Conservation (phyloP, 1,284 basidiomycete genomes). For the Anthracocystis panici-leucophaei region DNA sequence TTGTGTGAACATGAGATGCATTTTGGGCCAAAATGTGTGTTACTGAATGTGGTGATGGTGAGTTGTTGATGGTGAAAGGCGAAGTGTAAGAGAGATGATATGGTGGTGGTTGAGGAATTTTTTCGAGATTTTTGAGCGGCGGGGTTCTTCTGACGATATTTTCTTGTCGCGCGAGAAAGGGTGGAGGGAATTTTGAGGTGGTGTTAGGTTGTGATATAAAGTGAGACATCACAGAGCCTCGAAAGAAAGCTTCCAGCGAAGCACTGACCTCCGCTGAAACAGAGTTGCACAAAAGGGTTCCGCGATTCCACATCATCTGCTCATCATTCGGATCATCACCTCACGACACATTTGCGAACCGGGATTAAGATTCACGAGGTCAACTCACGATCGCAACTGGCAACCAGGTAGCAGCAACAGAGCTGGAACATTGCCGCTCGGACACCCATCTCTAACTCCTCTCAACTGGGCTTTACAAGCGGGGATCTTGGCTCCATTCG, state of each 20-base stretch:
- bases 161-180: constrained; percentile 25
- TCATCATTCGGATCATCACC: not conserved
- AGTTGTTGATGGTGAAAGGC: not conserved
- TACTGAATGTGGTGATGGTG: not conserved
- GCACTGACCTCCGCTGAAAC: constrained; percentile 11
- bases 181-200: too few species aligned
- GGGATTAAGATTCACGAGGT: not conserved
- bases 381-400: not conserved
- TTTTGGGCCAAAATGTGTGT: constrained; percentile 27
- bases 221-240: constrained; percentile 26
- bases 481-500: too few species aligned
- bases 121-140: not conserved
- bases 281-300: too few species aligned
- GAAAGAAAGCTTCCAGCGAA: constrained; percentile 32
- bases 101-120: constrained; percentile 9
- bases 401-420: not conserved
- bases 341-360: not conserved
- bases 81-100: not conserved
- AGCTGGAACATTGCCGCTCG: not conserved
- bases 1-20: constrained; percentile 69
- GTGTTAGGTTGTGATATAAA: constrained; percentile 6
- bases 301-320: not conserved
- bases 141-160: not conserved
- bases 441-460: not conserved
- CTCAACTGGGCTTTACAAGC: not conserved